Percentiles rank a stretch among this genome's conserved stretches.
Evolutionary conservation across 176 grass and related monocot genomes (phyloP).

Genomic region (Oropetium thomaeum): DNA sequence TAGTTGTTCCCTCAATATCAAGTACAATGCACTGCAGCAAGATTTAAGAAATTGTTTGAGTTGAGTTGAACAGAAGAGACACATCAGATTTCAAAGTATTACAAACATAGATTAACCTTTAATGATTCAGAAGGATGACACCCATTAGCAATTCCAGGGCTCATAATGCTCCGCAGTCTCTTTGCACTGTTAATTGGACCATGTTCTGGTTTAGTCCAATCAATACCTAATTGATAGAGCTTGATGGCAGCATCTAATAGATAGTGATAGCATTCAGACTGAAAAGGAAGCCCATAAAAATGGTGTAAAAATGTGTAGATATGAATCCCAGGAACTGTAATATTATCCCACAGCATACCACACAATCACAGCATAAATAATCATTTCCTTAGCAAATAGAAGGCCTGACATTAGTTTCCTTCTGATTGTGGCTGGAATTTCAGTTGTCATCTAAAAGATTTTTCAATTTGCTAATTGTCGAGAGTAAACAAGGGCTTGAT

Average conservation of each 20-base stretch:
- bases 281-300: conserved; percentile 28
- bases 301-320: background rate
- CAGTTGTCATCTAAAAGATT: background rate
- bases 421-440: background rate
- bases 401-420: background rate
- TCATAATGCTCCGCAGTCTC: conserved; percentile 28
- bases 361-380: background rate
- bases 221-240: conserved; percentile 85
- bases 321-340: conserved; percentile 3
- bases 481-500: background rate
- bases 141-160: conserved; percentile 42
- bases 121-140: conserved; percentile 42
- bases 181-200: conserved; percentile 53
- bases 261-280: conserved; percentile 98
- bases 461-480: background rate
- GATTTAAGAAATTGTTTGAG: background rate
- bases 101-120: conserved; percentile 54
- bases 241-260: conserved; percentile 91
- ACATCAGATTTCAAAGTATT: conserved; percentile 1
- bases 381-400: background rate
- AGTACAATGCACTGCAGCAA: conserved; percentile 69
- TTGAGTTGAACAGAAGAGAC: background rate
- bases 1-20: conserved; percentile 96
- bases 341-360: background rate
- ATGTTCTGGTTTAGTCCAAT: conserved; percentile 76